Evolutionary conservation across 2,329 filamentous ascomycete species (phyloP), one percentile per base, ranked within the genome.

Genomic region (Sclerotinia sclerotiorum): DNA sequence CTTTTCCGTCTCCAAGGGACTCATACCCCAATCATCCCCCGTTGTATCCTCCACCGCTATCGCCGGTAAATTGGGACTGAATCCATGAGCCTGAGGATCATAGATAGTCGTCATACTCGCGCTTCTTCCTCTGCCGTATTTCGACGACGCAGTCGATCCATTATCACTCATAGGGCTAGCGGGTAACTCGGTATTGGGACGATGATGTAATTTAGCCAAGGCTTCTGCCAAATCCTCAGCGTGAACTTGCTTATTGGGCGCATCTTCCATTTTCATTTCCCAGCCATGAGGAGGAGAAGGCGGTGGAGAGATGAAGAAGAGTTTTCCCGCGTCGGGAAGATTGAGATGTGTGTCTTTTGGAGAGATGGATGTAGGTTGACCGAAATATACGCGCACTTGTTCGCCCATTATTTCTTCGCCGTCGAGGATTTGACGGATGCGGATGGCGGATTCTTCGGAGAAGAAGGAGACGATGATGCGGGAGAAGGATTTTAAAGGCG

Each of bases 381-480:
- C 88, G 73, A 89, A 90, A 81, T 89, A 93, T 74, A 93, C 85
- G 72, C 85, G 85, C 74, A 90, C 85, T 67, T 84, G 83, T 78
- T 89, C 84, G 74, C 90, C 91, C 80, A 94, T 85, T 72, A 94
- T 84, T 32, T 82, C 81, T 80, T 93, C 89, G 74, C 89, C 88
- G 75, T 95, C 91, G 80, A 93, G 91, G 67, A 89, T 83, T 73
- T 87, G 82, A 71, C 90, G 88, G 68, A 94, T 90, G 68, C 83
- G 82, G 74, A 92, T 87, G 68, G 92, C 91, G 66, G 89, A 86
- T 65, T 88, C 85, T 75, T 85, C 83, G 70, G 88, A 87, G 79
- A 85, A 89, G 83, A 95, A 94, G 73, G 90, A 92, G 70, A 91
- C 87, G 74, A 94, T 84, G 76, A 95, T 93, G 78, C 92, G 89